Base-by-base conservation (phyloP, 208 protist species). In the Trichomonas vaginalis region DNA sequence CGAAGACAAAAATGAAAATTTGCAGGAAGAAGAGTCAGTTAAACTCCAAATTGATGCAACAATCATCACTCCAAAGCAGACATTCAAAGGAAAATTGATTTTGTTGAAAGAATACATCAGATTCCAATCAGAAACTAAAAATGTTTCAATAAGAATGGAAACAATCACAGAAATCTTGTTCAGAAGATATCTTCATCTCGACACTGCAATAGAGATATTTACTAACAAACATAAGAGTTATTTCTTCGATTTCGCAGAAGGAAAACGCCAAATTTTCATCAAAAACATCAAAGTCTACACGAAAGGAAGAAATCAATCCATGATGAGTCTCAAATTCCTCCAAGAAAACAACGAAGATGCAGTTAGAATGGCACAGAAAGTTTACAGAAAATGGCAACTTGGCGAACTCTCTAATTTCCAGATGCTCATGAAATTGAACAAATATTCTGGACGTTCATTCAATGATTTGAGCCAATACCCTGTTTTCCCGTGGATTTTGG, bases 401-500 rank as follows among this genome's bases (percentile, higher is more conserved):
- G 47, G 88, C 21, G 46, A 95, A 70, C 35, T 95, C 0, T 79
- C 47, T 15, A 95, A 95, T 32, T 95, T 95, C 47, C 47, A 95
- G 23, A 40, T 51, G 4, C 10, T 95, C 23, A 35, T 95, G 46
- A 79, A 95, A 27, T 21, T 95, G 2, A 95, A 95, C 37, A 95
- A 79, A 45, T 51, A 79, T 70, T 10, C 47, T 32, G 88, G 88
- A 45, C 0, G 88, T 27, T 79, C 88, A 17, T 95, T 47, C 46
- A 56, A 95, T 45, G 88, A 95, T 27, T 51, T 95, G 3, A 46
- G 47, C 0, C 88, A 95, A 32, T 95, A 95, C 70, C 88, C 88
- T 39, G 88, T 95, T 12, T 87, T 97, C n/a, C 97, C 97, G 0
- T 97, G 97, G 97, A 90, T 97, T 21, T 47, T 97, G 39, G 17